phyloP scores from a whole-genome alignment of 2,329 filamentous ascomycete genomes.

The Colletotrichum lupini region DNA sequence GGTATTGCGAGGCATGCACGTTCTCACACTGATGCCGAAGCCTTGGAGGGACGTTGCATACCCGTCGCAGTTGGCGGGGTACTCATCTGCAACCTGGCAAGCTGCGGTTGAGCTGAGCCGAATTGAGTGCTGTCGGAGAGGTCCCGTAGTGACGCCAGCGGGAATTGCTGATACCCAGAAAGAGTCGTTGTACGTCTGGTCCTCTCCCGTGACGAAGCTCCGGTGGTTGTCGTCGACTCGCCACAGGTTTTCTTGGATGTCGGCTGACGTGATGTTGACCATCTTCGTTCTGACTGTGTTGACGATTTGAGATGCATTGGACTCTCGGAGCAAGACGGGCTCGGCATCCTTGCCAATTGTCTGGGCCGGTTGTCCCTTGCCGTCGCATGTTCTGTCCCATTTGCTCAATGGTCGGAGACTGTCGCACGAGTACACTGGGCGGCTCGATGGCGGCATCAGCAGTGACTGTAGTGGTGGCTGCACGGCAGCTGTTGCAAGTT shows the following conservation, averaged over 20 bases:
- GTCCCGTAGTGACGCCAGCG: constrained; percentile 24
- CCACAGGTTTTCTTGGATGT: constrained; percentile 32
- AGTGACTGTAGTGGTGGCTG: constrained; percentile 30
- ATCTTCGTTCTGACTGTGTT: constrained; percentile 8
- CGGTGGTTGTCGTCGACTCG: constrained; percentile 18
- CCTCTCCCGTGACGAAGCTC: constrained; percentile 18
- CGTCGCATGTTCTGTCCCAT: constrained; percentile 24
- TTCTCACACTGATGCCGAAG: constrained; percentile 24
- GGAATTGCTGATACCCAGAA: constrained; percentile 34
- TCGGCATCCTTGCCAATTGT: constrained; percentile 28
- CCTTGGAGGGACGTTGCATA: constrained; percentile 23
- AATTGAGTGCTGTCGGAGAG: constrained; percentile 32
- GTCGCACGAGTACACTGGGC: constrained; percentile 25
- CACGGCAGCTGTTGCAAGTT: constrained; percentile 6
- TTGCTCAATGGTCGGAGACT: constrained; percentile 15
- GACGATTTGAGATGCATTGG: constrained; percentile 8
- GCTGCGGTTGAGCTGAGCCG: constrained; percentile 27
- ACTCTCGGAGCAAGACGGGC: constrained; percentile 12
- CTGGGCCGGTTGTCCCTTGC: not conserved
- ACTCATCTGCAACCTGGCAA: constrained; percentile 22
- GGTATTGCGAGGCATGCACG: constrained; percentile 20
- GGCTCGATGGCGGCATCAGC: constrained; percentile 21
- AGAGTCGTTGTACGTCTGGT: constrained; percentile 22
- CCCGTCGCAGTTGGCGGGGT: constrained; percentile 23
- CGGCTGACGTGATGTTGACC: constrained; percentile 24